phyloP scores from a whole-genome alignment of 352 stramenopile genomes.

The Phytophthora idaei region DNA sequence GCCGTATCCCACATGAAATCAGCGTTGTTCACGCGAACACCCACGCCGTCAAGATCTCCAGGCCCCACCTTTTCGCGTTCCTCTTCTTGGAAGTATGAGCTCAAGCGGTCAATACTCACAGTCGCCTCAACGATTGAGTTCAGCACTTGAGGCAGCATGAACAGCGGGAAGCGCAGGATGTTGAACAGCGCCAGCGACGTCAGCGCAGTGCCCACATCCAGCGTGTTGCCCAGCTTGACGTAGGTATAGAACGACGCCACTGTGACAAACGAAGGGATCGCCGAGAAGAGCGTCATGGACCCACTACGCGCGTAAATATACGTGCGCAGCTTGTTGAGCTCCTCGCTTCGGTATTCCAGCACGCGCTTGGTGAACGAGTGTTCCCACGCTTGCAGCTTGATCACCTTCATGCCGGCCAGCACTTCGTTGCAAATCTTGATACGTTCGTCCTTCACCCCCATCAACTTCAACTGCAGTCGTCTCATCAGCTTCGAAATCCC shows the following conservation, averaged over 20 bases:
- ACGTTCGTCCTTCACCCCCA: conserved; percentile 92
- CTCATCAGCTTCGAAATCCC: conserved; percentile 81
- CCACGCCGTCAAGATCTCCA: conserved; percentile 71
- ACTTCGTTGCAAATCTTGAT: conserved; percentile 95
- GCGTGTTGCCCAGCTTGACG: conserved; percentile 76
- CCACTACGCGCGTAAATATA: conserved; percentile 63
- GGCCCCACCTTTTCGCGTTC: conserved; percentile 70
- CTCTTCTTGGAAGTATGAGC: conserved; percentile 59
- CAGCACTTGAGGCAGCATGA: conserved; percentile 96
- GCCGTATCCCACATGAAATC: conserved; percentile 70
- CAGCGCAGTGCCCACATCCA: conserved; percentile 93
- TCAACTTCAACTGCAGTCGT: conserved; percentile 83
- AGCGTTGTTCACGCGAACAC: conserved; percentile 45
- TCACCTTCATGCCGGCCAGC: conserved; percentile 93
- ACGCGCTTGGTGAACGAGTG: conserved; percentile 73
- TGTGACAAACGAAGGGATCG: conserved; percentile 93
- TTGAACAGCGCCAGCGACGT: conserved; percentile 93
- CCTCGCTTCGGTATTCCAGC: conserved; percentile 59
- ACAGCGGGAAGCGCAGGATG: conserved; percentile 97
- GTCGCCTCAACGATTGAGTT: conserved; percentile 94
- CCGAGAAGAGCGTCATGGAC: conserved; percentile 72
- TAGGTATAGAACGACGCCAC: conserved; percentile 90
- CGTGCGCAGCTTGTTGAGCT: conserved; percentile 79
- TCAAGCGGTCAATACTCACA: conserved; percentile 67
- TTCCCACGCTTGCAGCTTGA: conserved; percentile 98